Percentiles rank a stretch among this genome's conserved stretches.
phyloP scores from a whole-genome alignment of 345 rosid species.

The Eucalyptus erythrocorys region DNA sequence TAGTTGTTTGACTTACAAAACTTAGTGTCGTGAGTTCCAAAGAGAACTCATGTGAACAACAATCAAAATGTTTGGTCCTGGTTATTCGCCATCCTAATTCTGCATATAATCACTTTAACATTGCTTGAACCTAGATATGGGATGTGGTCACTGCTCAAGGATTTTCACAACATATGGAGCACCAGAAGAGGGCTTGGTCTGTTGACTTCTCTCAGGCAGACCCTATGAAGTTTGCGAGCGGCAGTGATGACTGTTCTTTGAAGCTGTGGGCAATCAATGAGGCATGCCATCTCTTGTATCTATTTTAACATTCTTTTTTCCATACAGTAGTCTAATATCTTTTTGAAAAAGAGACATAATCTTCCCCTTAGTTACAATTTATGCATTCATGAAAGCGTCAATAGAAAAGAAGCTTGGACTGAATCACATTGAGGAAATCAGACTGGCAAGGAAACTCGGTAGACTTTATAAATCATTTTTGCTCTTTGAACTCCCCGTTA shows the following conservation, averaged over 20 bases:
- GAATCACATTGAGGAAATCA: neutral
- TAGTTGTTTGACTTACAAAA: neutral
- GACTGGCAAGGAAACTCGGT: neutral
- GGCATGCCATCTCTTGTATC: constrained; percentile 11
- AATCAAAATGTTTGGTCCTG: neutral
- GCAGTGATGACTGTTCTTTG: constrained; percentile 85
- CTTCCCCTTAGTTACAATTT: neutral
- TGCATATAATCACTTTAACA: neutral
- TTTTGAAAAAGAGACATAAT: neutral
- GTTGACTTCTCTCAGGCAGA: constrained; percentile 78
- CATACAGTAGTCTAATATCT: neutral
- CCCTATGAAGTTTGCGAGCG: constrained; percentile 82
- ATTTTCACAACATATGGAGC: constrained; percentile 57
- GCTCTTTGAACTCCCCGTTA: neutral
- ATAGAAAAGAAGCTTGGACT: neutral
- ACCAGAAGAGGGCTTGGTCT: constrained; percentile 88
- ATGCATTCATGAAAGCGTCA: neutral
- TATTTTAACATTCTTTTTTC: neutral
- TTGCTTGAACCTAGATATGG: constrained; percentile 48
- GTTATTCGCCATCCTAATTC: neutral
- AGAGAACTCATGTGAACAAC: neutral
- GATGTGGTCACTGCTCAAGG: constrained; percentile 76
- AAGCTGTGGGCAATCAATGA: constrained; percentile 87
- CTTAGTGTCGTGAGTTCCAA: neutral
- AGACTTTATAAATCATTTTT: neutral